Evolutionary conservation across 2,329 filamentous ascomycete genomes (phyloP).

Genomic region (Trichoderma semiorbis): DNA sequence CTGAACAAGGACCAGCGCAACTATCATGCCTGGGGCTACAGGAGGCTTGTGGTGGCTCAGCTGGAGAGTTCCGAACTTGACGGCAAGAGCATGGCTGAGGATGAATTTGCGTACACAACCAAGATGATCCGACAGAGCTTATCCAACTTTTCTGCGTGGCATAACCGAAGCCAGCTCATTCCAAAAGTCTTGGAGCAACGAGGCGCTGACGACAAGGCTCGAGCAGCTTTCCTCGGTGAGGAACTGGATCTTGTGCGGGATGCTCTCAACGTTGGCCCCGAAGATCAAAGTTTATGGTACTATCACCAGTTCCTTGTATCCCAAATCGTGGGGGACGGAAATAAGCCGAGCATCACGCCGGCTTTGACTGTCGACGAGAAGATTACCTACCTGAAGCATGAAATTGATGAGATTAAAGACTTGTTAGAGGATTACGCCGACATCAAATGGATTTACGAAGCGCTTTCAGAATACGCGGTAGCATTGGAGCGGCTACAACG

Average conservation of each 20-base stretch:
- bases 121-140: slow-evolving; percentile 82
- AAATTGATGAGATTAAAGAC: slow-evolving; percentile 71
- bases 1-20: slow-evolving; percentile 80
- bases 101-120: slow-evolving; percentile 86
- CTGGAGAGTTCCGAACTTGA: slow-evolving; percentile 59
- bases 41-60: slow-evolving; percentile 71
- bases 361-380: slow-evolving; percentile 57
- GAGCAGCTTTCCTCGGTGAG: slow-evolving; percentile 69
- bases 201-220: slow-evolving; percentile 56
- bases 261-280: slow-evolving; percentile 82
- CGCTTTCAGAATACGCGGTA: slow-evolving; percentile 70
- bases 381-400: slow-evolving; percentile 60
- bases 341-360: slow-evolving; percentile 42
- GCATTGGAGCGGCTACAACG: slow-evolving; percentile 54
- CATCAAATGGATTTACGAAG: slow-evolving; percentile 84
- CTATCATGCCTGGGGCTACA: slow-evolving; percentile 95
- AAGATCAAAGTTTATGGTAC: slow-evolving; percentile 95
- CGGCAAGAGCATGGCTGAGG: slow-evolving; percentile 65
- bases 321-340: slow-evolving; percentile 42
- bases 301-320: slow-evolving; percentile 88
- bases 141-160: slow-evolving; percentile 97
- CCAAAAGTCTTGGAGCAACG: slow-evolving; percentile 70
- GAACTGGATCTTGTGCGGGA: slow-evolving; percentile 74
- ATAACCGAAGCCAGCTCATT: slow-evolving; percentile 82
- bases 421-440: slow-evolving; percentile 56